Conservation (phyloP, 768 basidiomycete species). For the Lepiota subincarnata region DNA sequence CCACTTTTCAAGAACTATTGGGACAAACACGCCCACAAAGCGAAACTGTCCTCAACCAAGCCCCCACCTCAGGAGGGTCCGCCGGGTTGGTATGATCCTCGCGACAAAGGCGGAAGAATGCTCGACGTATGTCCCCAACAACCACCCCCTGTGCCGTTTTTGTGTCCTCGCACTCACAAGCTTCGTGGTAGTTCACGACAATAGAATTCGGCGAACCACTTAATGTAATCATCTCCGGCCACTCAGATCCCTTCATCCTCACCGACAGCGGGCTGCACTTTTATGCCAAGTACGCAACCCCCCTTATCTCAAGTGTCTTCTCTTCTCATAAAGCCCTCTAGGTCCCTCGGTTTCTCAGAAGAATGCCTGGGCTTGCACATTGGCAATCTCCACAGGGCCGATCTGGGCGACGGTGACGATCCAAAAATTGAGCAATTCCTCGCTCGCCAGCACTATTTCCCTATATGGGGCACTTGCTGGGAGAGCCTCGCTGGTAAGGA, state of each 20-base stretch:
- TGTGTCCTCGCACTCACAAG: constrained; percentile 1
- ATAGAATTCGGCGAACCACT: constrained; percentile 72
- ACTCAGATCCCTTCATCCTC: constrained; percentile 76
- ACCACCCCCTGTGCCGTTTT: neutral
- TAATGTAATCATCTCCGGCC: constrained; percentile 77
- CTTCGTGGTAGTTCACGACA: constrained; percentile 52
- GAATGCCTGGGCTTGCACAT: constrained; percentile 81
- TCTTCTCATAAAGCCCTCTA: constrained; percentile 19
- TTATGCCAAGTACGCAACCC: constrained; percentile 56
- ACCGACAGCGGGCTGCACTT: constrained; percentile 65
- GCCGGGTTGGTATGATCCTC: constrained; percentile 60
- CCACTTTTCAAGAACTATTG: neutral
- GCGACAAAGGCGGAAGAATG: constrained; percentile 66
- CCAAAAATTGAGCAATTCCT: constrained; percentile 66
- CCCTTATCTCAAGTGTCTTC: neutral
- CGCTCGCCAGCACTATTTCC: constrained; percentile 73
- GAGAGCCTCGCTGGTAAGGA: constrained; percentile 66
- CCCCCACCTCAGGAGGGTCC: neutral
- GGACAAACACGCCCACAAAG: neutral
- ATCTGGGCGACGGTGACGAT: constrained; percentile 81
- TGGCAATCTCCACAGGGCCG: constrained; percentile 70
- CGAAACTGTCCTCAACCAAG: neutral
- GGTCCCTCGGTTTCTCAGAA: constrained; percentile 76
- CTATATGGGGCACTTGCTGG: constrained; percentile 84
- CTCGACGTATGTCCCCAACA: constrained; percentile 59